Evolutionary conservation across 148 eudicot species (phyloP).

Genomic region (Camellia granthamiana): DNA sequence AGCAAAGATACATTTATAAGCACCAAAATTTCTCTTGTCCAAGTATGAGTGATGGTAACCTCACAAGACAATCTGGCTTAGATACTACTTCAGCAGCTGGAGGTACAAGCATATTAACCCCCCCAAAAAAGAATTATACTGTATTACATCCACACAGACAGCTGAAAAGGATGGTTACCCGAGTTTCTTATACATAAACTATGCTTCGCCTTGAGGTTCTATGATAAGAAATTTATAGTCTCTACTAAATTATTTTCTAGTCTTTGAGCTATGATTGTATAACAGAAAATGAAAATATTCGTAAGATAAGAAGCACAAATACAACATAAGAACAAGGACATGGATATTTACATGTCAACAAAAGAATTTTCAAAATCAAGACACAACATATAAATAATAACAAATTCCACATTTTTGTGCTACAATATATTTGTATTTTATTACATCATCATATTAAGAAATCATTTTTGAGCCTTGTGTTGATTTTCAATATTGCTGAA

Average conservation of each 20-base stretch:
- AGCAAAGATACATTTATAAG: too few species aligned
- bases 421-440: too few species aligned
- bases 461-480: background rate
- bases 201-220: background rate
- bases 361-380: too few species aligned
- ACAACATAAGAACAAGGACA: too few species aligned
- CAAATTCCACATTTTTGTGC: too few species aligned
- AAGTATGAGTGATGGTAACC: too few species aligned
- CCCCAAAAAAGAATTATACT: background rate
- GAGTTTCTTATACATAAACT: background rate
- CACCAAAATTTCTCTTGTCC: too few species aligned
- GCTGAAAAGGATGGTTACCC: background rate
- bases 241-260: background rate
- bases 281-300: background rate
- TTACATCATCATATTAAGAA: too few species aligned
- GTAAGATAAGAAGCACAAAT: background rate
- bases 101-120: background rate
- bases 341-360: too few species aligned
- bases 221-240: background rate
- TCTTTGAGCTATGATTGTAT: background rate
- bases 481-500: background rate
- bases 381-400: too few species aligned
- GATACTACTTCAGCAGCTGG: conserved; percentile 1
- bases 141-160: background rate
- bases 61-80: too few species aligned